Percentiles rank a stretch among this genome's conserved stretches.
phyloP scores from a whole-genome alignment of 306 rosid genomes.

The Cicer bijugum region DNA sequence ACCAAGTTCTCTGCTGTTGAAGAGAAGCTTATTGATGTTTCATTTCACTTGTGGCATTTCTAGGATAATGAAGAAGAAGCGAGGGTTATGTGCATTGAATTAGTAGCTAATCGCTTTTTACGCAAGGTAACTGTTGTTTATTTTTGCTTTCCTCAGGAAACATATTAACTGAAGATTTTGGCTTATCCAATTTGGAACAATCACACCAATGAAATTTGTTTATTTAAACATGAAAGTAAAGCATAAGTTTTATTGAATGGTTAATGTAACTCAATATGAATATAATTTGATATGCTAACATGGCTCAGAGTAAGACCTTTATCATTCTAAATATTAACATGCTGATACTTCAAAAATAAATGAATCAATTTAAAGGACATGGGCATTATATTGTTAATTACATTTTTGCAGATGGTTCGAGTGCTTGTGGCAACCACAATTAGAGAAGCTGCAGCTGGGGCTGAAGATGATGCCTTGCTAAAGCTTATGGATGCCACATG shows the following conservation, averaged over 20 bases:
- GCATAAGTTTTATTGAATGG: conserved; percentile 29
- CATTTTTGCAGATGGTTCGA: conserved; percentile 77
- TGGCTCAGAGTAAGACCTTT: neutral
- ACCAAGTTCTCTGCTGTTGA: conserved; percentile 24
- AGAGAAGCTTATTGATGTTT: conserved; percentile 35
- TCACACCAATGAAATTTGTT: neutral
- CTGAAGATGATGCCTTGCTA: conserved; percentile 77
- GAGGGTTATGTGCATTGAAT: conserved; percentile 81
- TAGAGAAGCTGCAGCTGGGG: conserved; percentile 96
- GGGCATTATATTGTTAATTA: neutral
- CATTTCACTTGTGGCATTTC: conserved; percentile 41
- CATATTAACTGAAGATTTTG: conserved; percentile 14
- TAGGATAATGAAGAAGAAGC: conserved; percentile 69
- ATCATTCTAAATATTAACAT: conserved; percentile 12
- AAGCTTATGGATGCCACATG: conserved; percentile 85
- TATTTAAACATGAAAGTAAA: conserved; percentile 16
- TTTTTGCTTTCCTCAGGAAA: conserved; percentile 24
- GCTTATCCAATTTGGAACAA: conserved; percentile 26
- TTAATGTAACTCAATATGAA: neutral
- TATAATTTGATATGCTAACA: no score
- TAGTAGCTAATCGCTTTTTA: conserved; percentile 93
- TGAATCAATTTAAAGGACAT: conserved; percentile 27
- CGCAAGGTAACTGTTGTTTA: conserved; percentile 65
- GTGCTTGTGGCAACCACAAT: conserved; percentile 92
- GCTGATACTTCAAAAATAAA: conserved; percentile 28